Conservation (phyloP, 768 basidiomycete species). For the Pisolithus tinctorius region DNA sequence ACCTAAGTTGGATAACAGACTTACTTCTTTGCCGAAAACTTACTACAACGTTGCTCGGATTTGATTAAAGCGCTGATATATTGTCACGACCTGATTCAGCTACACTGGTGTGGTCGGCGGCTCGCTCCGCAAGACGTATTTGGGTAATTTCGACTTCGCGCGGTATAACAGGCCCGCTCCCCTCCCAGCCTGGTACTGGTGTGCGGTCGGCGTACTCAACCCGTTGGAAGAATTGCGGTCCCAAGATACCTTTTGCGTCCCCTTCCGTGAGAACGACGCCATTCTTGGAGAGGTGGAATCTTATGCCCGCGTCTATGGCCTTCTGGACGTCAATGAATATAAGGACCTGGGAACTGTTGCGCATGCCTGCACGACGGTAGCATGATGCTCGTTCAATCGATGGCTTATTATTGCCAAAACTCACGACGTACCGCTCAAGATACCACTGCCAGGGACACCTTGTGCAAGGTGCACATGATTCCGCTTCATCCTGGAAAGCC, state of each 20-base stretch:
- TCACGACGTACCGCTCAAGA: slow-evolving; percentile 64
- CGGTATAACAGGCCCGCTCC: neutral
- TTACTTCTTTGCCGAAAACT: no score
- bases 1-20: no score
- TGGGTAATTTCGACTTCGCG: neutral
- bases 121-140: neutral
- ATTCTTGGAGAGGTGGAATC: slow-evolving; percentile 76
- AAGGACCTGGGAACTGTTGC: slow-evolving; percentile 66
- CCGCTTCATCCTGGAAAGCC: slow-evolving; percentile 77
- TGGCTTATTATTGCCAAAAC: neutral
- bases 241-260: slow-evolving; percentile 53
- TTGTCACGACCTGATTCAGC: no score
- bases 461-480: slow-evolving; percentile 94
- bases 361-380: slow-evolving; percentile 56
- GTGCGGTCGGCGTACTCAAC: slow-evolving; percentile 45
- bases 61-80: no score
- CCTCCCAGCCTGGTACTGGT: slow-evolving; percentile 19
- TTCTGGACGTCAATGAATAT: slow-evolving; percentile 76
- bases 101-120: neutral
- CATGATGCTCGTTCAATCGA: neutral
- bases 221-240: slow-evolving; percentile 57
- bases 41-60: no score
- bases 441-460: slow-evolving; percentile 55
- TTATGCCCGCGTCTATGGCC: slow-evolving; percentile 60
- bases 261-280: slow-evolving; percentile 88